These are phyloP conservation scores for Trichoderma asperellum DNA, from an alignment of 2,329 filamentous ascomycete species.

Conservation along the genomic window DNA sequence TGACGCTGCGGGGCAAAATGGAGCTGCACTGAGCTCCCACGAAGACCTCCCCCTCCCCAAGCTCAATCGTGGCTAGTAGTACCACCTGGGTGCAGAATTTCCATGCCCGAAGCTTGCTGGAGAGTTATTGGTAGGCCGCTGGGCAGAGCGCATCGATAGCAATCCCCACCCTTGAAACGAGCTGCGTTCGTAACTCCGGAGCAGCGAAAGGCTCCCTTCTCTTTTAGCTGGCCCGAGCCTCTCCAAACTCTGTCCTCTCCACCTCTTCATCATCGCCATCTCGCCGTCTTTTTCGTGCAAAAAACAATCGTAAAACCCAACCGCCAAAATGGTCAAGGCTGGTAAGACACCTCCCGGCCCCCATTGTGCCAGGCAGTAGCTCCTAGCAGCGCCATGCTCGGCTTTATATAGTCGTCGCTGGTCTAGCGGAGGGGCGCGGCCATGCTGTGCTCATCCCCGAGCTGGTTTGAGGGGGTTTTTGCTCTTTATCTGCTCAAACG, in stretches of 20 bases:
- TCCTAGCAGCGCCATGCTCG: constrained; percentile 26
- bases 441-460: constrained; percentile 42
- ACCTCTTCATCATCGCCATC: constrained; percentile 30
- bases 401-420: constrained; percentile 37
- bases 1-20: constrained; percentile 27
- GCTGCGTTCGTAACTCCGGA: constrained; percentile 29
- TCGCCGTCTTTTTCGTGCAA: constrained; percentile 23
- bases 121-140: neutral
- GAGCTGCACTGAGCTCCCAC: constrained; percentile 23
- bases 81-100: neutral
- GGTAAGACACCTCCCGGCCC: constrained; percentile 53
- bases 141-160: constrained; percentile 1
- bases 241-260: constrained; percentile 29
- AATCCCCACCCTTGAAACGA: constrained; percentile 12
- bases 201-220: neutral
- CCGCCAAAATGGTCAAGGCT: constrained; percentile 97
- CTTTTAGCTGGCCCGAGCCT: constrained; percentile 16
- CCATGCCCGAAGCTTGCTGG: neutral
- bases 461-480: constrained; percentile 65
- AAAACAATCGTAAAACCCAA: constrained; percentile 43
- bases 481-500: constrained; percentile 44
- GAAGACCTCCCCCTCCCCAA: constrained; percentile 7
- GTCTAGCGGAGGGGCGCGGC: constrained; percentile 30
- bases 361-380: neutral
- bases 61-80: neutral